Conservation (phyloP, 179 eudicot genomes). For the Sideroxylon spinosum region DNA sequence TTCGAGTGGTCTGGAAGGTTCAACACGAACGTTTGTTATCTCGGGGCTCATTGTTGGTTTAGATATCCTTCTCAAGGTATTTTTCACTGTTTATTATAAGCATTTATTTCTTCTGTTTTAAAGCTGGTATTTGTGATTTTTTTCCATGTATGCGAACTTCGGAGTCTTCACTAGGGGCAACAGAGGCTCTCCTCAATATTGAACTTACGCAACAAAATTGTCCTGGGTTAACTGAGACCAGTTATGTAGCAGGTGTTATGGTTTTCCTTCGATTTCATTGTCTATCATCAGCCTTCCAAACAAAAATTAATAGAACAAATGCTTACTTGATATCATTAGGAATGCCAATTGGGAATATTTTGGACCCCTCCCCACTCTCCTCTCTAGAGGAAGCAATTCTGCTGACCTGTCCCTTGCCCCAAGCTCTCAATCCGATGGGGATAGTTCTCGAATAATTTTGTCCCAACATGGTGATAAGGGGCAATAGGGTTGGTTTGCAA, state of each 20-base stretch:
- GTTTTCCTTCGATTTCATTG: background rate
- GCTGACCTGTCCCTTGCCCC: background rate
- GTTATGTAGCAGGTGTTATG: background rate
- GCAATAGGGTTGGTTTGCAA: background rate
- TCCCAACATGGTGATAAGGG: background rate
- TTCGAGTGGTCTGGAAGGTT: slow-evolving; percentile 66
- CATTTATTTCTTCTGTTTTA: background rate
- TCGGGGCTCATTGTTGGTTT: slow-evolving; percentile 67
- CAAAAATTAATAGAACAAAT: background rate
- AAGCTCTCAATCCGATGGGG: background rate
- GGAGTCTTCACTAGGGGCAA: background rate
- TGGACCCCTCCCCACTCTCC: no score
- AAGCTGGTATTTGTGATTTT: background rate
- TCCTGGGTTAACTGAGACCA: background rate
- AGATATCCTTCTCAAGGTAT: slow-evolving; percentile 73
- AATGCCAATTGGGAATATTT: no score
- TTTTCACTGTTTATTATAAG: background rate
- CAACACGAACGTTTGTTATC: slow-evolving; percentile 64
- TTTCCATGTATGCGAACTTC: no score
- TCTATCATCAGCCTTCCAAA: background rate
- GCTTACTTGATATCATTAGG: no score
- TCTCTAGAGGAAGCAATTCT: no score
- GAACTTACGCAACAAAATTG: background rate
- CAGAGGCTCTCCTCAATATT: background rate
- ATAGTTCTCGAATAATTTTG: background rate